Evolutionary conservation across 192 early-diverging fungal genomes (phyloP).

Genomic region (Thamnidium elegans): DNA sequence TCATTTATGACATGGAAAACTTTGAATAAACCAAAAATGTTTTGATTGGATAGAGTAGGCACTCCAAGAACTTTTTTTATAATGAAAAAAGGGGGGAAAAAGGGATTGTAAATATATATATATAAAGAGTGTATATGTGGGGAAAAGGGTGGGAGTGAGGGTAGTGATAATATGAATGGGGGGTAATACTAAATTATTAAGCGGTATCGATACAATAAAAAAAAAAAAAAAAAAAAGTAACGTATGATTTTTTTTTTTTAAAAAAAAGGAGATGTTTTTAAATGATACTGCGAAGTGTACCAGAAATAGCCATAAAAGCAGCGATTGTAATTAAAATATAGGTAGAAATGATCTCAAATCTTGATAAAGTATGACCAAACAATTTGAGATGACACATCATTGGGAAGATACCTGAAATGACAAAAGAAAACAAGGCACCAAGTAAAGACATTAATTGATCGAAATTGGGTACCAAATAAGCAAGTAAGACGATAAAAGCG

Average conservation of each 20-base stretch:
- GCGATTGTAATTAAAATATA: constrained; percentile 19
- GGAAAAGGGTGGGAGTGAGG: too few species aligned
- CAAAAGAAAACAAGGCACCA: constrained; percentile 38
- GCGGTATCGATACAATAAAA: not conserved
- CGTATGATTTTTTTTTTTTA: too few species aligned
- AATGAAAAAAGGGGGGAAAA: not conserved
- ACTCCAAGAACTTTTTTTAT: not conserved
- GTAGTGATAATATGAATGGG: too few species aligned
- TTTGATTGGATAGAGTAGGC: too few species aligned
- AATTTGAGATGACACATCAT: constrained; percentile 35
- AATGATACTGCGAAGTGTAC: constrained; percentile 34
- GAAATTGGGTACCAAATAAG: constrained; percentile 29
- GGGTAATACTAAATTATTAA: too few species aligned
- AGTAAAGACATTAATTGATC: constrained; percentile 31
- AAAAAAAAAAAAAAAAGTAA: too few species aligned
- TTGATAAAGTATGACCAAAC: constrained; percentile 20
- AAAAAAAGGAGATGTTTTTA: constrained; percentile 6
- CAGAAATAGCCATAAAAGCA: constrained; percentile 26
- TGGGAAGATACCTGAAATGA: constrained; percentile 38
- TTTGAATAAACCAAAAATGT: too few species aligned
- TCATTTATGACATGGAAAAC: too few species aligned
- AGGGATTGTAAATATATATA: too few species aligned
- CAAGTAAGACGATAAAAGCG: constrained; percentile 20
- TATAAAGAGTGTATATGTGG: too few species aligned
- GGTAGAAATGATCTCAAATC: constrained; percentile 11